Conservation (phyloP, 495 filamentous ascomycete species). For the Hypomontagnella monticulosa region DNA sequence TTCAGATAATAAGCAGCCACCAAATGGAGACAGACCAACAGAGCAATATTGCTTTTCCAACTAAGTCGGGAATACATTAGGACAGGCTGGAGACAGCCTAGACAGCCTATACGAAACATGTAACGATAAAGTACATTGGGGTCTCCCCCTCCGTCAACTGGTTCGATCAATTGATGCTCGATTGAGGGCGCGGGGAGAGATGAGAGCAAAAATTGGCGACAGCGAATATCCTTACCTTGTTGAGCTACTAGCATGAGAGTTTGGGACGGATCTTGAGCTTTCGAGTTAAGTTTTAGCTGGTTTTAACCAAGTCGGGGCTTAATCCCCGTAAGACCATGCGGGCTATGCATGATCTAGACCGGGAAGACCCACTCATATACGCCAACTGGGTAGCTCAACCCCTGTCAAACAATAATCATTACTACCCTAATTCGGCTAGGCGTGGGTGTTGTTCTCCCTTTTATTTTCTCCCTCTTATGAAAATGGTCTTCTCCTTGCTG, state of each 20-base stretch:
- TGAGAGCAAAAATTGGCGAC: slow-evolving; percentile 8
- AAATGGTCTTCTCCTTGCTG: no score
- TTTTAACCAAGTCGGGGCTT: slow-evolving; percentile 34
- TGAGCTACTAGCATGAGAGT: background rate
- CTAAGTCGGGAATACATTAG: no score
- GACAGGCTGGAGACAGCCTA: background rate
- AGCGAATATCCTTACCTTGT: slow-evolving; percentile 16
- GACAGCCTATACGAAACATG: slow-evolving; percentile 16
- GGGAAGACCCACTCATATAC: slow-evolving; percentile 25
- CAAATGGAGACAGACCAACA: background rate
- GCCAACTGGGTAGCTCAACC: slow-evolving; percentile 13
- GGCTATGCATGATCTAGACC: slow-evolving; percentile 40
- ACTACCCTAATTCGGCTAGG: slow-evolving; percentile 7
- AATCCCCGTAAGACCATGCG: slow-evolving; percentile 38
- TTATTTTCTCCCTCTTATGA: no score
- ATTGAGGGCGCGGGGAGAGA: slow-evolving; percentile 31
- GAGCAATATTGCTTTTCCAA: background rate
- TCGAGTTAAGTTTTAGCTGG: slow-evolving; percentile 36
- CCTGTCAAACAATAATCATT: slow-evolving; percentile 7
- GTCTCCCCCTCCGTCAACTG: background rate
- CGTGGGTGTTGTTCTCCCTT: no score
- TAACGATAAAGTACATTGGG: slow-evolving; percentile 19
- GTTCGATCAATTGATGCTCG: background rate
- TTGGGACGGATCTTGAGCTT: slow-evolving; percentile 33
- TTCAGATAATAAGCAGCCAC: slow-evolving; percentile 23